Base-by-base conservation (phyloP, 2,329 filamentous ascomycete species). In the Chaetomium olivaceum region DNA sequence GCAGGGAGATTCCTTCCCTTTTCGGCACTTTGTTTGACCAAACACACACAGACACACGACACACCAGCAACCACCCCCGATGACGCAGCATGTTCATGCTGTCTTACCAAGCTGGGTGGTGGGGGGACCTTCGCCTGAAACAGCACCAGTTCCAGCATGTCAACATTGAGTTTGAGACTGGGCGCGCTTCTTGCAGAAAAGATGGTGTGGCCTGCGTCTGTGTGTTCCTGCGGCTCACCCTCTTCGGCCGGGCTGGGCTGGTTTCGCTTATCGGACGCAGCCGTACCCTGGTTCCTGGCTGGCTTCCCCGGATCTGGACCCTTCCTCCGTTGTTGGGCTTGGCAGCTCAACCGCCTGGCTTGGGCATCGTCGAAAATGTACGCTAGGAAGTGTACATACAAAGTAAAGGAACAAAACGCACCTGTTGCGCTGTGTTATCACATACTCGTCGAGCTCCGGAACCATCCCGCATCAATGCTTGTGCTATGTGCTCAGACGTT, bases 151-250 rank as follows among this genome's bases (percentile, higher is more conserved):
- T 71, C 68, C 70, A 70, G 63, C 61, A 25, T 62, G 58, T 65
- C 60, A 61, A 59, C 64, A 62, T 56, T 31, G 56, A 25, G 70
- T 72, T 70, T 71, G 68, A 71, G 69, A 68, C n/a, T 48, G 33
- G 33, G n/a, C n/a, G 57, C 62, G 65, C 65, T 62, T 64, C 56
- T 67, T 57, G 57, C 23, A 33, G 21, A 64, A 55, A 55, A 55
- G 31, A 60, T 63, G 61, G 54, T 65, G 55, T 59, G 56, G 51
- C 50, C 50, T 51, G 64, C 58, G 63, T 62, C 46, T 31, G 66
- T 64, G 59, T 50, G 57, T 31, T 31, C 29, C n/a, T 29, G 48
- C 29, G 23, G 58, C 48, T 54, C 31, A 27, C 31, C 14, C 14
- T 7, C 39, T 19, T 25, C 25, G 43, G 39, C 9, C 6, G 23